These are phyloP conservation scores for Tympanopsis confertula DNA, from an alignment of 2,329 filamentous ascomycete species.

Conservation along the genomic window DNA sequence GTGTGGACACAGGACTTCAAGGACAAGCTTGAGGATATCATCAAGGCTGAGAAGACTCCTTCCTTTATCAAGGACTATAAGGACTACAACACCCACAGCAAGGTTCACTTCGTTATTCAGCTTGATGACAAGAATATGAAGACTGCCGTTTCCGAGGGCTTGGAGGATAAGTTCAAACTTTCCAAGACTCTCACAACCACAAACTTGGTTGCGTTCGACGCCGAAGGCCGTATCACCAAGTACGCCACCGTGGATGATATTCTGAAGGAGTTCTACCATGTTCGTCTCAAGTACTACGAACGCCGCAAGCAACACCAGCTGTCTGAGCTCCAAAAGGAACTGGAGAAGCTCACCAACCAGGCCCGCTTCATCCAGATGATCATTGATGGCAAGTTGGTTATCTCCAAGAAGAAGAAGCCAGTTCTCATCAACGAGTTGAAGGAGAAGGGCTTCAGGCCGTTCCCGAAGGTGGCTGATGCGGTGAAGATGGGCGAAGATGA, in stretches of 20 bases:
- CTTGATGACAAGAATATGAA: slow-evolving; percentile 85
- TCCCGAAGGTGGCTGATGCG: slow-evolving; percentile 52
- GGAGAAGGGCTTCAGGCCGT: slow-evolving; percentile 72
- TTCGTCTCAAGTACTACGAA: slow-evolving; percentile 73
- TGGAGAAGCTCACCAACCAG: slow-evolving; percentile 76
- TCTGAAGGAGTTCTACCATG: slow-evolving; percentile 79
- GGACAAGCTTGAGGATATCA: slow-evolving; percentile 83
- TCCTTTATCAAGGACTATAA: slow-evolving; percentile 98
- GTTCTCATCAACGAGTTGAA: slow-evolving; percentile 75
- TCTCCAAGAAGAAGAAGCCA: slow-evolving; percentile 87
- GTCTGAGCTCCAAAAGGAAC: slow-evolving; percentile 44
- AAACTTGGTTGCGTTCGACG: slow-evolving; percentile 89
- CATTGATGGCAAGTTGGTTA: slow-evolving; percentile 75
- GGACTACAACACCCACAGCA: slow-evolving; percentile 95
- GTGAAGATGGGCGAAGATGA: slow-evolving; percentile 52
- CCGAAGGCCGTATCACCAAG: slow-evolving; percentile 79
- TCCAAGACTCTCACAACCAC: slow-evolving; percentile 76
- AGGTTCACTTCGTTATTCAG: slow-evolving; percentile 89
- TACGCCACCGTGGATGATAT: slow-evolving; percentile 89
- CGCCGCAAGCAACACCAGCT: slow-evolving; percentile 67
- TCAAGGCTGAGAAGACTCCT: slow-evolving; percentile 77
- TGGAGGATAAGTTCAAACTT: slow-evolving; percentile 90
- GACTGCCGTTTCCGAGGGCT: slow-evolving; percentile 58
- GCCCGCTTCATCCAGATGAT: slow-evolving; percentile 92
- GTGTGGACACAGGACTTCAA: slow-evolving; percentile 99